Evolutionary conservation across 306 rosid species (phyloP).

Genomic region (Crataegus laevigata): DNA sequence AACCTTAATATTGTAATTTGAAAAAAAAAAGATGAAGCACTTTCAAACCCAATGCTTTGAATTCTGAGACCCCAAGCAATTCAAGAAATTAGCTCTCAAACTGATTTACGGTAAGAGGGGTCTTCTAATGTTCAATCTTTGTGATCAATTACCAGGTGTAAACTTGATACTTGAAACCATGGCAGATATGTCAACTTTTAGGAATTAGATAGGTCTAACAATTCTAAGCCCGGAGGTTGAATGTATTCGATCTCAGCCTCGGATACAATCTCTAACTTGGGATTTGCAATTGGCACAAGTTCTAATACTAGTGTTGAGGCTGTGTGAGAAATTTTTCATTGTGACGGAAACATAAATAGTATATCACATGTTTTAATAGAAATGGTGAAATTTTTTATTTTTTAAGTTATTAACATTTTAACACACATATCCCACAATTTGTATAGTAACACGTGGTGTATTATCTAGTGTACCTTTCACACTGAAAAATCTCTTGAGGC

Average conservation of each 20-base stretch:
- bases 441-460: too few relatives aligned
- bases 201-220: slow-evolving; percentile 36
- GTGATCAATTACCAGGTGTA: slow-evolving; percentile 96
- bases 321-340: too few relatives aligned
- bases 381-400: too few relatives aligned
- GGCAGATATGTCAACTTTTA: slow-evolving; percentile 52
- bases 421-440: too few relatives aligned
- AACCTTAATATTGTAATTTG: too few relatives aligned
- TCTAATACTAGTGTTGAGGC: slow-evolving; percentile 18
- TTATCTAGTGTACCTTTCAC: rapidly evolving
- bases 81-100: slow-evolving; percentile 51
- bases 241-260: slow-evolving; percentile 68
- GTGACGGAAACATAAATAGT: too few relatives aligned
- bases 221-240: slow-evolving; percentile 39
- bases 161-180: slow-evolving; percentile 89
- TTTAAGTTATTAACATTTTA: too few relatives aligned
- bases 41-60: slow-evolving; percentile 89
- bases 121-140: slow-evolving; percentile 84
- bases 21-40: slow-evolving; percentile 67
- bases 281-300: slow-evolving; percentile 64
- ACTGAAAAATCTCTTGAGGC: slow-evolving; percentile 8
- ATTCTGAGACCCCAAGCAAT: slow-evolving; percentile 77
- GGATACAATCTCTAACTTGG: slow-evolving; percentile 68
- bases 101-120: slow-evolving; percentile 41
- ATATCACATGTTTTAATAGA: too few relatives aligned